Conservation (phyloP, 1,139 yeast genomes). For the Wickerhamomyces sp. region DNA sequence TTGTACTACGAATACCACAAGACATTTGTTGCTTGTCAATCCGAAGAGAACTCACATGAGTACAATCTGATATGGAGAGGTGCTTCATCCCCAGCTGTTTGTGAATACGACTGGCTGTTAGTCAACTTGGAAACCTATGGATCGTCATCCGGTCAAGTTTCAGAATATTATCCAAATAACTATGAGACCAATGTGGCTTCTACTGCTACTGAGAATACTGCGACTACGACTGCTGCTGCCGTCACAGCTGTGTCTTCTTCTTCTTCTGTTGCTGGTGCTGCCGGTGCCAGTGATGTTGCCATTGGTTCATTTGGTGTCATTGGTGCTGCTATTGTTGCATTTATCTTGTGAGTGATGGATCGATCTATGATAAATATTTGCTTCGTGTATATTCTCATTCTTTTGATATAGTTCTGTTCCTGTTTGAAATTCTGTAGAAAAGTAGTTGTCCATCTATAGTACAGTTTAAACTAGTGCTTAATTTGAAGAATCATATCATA, state of each 20-base stretch:
- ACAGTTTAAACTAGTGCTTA: too few relatives aligned
- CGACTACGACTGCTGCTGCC: conserved; percentile 13
- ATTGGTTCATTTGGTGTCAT: neutral
- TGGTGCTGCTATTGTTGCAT: conserved; percentile 2
- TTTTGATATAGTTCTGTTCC: too few relatives aligned
- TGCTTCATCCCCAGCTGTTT: conserved; percentile 15
- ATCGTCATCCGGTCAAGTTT: conserved; percentile 6
- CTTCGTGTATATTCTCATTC: too few relatives aligned
- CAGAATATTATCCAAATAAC: conserved; percentile 13
- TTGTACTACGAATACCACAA: conserved; percentile 15
- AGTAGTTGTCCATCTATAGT: too few relatives aligned
- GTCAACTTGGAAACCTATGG: conserved; percentile 13
- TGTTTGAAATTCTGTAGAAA: too few relatives aligned
- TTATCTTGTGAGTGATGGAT: too few relatives aligned
- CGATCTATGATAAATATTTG: too few relatives aligned
- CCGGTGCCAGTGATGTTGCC: conserved; percentile 3
- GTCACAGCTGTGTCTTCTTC: conserved; percentile 5
- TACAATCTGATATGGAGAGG: conserved; percentile 20
- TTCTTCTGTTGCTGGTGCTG: conserved; percentile 2
- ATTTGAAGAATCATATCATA: too few relatives aligned
- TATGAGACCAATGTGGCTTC: conserved; percentile 14
- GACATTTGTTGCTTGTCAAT: conserved; percentile 18
- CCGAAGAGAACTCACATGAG: conserved; percentile 2
- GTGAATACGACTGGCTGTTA: conserved; percentile 15
- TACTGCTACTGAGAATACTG: conserved; percentile 17